Evolutionary conservation across 2,329 filamentous ascomycete genomes (phyloP), one percentile per base, ranked within the genome.

Genomic region (Penicillium sp.): DNA sequence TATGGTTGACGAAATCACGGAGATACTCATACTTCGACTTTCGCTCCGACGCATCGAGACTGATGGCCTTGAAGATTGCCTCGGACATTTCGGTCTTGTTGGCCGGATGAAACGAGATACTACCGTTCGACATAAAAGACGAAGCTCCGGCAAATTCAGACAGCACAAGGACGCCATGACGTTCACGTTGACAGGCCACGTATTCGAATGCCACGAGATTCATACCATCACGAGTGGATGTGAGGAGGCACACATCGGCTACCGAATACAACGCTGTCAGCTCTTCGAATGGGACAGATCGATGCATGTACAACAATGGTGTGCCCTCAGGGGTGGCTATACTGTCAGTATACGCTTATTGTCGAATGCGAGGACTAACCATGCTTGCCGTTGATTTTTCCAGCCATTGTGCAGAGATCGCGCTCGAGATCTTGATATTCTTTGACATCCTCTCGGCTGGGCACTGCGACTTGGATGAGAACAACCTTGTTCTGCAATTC

Each of bases 141-240:
- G 92, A 92, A 1, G 93, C 93, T n/a, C 93, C 93, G 0, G 92
- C 91, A 70, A 97, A 97, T 69, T 97, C 92, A 74, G 92, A 96
- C 36, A 97, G 83, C 49, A 97, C 91, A 83, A 97, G 89, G 48
- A 92, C 89, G 44, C 93, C 93, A 69, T 96, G 89, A 50, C 88
- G 85, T 66, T 93, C 83, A 62, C 88, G 83, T 71, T 97, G 93
- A 21, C 90, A 92, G 14, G 92, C 92, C 57, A 97, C 94, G 75
- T 97, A 97, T 75, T 97, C 93, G 74, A 96, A 97, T 0, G 91
- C 93, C 18, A 97, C 93, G 13, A 97, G 83, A 72, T 97, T 97
- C 92, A 97, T 97, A 67, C 93, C 93, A 68, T 97, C 93, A 41
- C 93, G 87, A 5, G 89, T 96, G 0, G 89, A 96, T 3, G 88